Base-by-base conservation (phyloP, 306 rosid genomes). In the Fagus sylvatica region DNA sequence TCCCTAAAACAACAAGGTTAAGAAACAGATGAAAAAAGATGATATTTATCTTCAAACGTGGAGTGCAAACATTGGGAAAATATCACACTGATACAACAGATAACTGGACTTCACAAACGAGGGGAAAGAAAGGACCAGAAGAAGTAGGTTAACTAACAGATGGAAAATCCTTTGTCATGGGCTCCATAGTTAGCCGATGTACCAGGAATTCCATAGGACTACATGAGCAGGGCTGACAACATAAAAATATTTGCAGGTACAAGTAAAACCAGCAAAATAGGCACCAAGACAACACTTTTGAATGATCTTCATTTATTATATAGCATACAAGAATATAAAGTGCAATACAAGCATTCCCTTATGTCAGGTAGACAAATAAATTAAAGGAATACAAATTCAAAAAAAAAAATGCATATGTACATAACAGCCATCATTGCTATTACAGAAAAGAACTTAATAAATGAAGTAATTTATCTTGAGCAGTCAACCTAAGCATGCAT, bases 381-480 rank as follows among this genome's bases (percentile, higher is more conserved):
- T 61, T 32, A 32, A 4, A 61, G 15, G 41, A 61, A 61, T 32
- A 61, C 4, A 61, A 10, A 61, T 61, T 33, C 40, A 2, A 12
- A 40, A 33, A 30, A 61, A 61, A 61, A 3, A 32, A 19, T 4
- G 8, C 41, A 61, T 30, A 32, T 36, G 30, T 10, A 2, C n/a
- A 5, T 12, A 10, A 42, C 78, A 66, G 56, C 28, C 49, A 72
- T 46, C 16, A 76, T 11, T 71, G 22, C 72, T 53, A 81, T 13
- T 6, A 60, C 17, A 11, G 7, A 33, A 46, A 30, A 33, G 67
- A 32, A 61, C 67, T 33, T 12, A 11, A 32, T 13, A 33, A 32
- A 30, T 57, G 34, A 4, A 61, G 41, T 33, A 36, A 30, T 32
- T 56, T 32, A 33, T 61, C 15, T 4, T 65, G 49, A 36, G 17